phyloP scores from a whole-genome alignment of 768 basidiomycete genomes.

The Russula griseocarnosa region DNA sequence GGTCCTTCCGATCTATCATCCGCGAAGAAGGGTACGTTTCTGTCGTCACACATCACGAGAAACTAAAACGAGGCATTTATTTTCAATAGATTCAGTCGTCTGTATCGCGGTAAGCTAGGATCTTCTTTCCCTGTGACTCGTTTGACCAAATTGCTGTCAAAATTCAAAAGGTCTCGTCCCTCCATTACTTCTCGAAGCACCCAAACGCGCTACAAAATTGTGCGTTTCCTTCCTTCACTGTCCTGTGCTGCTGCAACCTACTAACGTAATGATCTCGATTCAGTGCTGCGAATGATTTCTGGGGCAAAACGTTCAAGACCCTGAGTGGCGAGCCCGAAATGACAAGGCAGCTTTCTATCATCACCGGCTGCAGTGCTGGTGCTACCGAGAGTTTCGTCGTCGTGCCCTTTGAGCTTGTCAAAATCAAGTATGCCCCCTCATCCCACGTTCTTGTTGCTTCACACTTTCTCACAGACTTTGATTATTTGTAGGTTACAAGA shows the following conservation, averaged over 20 bases:
- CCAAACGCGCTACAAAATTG: slow-evolving; percentile 98
- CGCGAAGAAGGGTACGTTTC: slow-evolving; percentile 79
- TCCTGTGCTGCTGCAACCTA: neutral
- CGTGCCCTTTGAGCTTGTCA: slow-evolving; percentile 94
- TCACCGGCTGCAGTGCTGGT: slow-evolving; percentile 92
- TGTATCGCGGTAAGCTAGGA: slow-evolving; percentile 72
- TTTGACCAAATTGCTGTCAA: neutral
- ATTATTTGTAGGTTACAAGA: slow-evolving; percentile 68
- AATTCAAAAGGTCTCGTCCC: slow-evolving; percentile 77
- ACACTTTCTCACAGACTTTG: neutral
- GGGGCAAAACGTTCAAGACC: slow-evolving; percentile 76
- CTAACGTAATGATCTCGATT: slow-evolving; percentile 14
- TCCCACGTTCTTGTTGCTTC: neutral
- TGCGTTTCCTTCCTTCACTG: slow-evolving; percentile 37
- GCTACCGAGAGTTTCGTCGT: slow-evolving; percentile 95
- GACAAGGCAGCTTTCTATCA: slow-evolving; percentile 80
- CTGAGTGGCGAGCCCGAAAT: slow-evolving; percentile 73
- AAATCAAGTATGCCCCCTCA: slow-evolving; percentile 63
- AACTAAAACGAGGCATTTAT: slow-evolving; percentile 9
- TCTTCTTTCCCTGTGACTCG: neutral
- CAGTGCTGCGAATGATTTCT: slow-evolving; percentile 85
- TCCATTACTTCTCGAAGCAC: slow-evolving; percentile 91
- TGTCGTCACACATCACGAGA: slow-evolving; percentile 21
- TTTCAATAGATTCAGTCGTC: slow-evolving; percentile 58
- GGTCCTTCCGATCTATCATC: slow-evolving; percentile 78